A percentile compares a stretch with the other conserved stretches of the same genome.
phyloP scores from a whole-genome alignment of 1,284 basidiomycete species.

The Xanthoconium separans region DNA sequence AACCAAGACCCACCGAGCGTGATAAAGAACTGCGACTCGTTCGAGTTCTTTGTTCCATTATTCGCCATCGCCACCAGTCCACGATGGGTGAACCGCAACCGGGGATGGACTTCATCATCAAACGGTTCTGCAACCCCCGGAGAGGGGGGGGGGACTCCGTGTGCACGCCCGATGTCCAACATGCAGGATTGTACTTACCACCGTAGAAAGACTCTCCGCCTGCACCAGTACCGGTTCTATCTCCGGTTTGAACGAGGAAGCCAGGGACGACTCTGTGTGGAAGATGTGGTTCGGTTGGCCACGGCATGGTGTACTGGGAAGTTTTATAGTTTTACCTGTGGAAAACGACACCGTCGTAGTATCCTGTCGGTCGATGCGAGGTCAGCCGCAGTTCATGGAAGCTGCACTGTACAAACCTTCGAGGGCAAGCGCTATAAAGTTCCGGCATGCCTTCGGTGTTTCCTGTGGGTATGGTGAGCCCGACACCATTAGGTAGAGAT shows the following conservation, averaged over 20 bases:
- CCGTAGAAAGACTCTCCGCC: slow-evolving; percentile 94
- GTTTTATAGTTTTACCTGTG: slow-evolving; percentile 60
- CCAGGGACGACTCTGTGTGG: slow-evolving; percentile 68
- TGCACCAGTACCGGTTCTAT: slow-evolving; percentile 86
- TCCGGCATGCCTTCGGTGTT: slow-evolving; percentile 90
- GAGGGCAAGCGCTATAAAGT: slow-evolving; percentile 88
- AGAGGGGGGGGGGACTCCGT: background rate
- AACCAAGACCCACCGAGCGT: slow-evolving; percentile 63
- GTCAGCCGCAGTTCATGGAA: slow-evolving; percentile 8
- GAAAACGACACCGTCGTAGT: slow-evolving; percentile 94
- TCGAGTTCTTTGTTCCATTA: slow-evolving; percentile 78
- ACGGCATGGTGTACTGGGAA: background rate
- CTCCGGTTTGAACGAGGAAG: slow-evolving; percentile 95
- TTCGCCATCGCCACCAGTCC: slow-evolving; percentile 96
- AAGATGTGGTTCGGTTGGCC: background rate
- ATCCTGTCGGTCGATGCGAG: slow-evolving; percentile 53
- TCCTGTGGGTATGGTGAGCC: slow-evolving; percentile 52
- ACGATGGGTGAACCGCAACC: slow-evolving; percentile 80
- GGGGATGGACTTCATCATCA: slow-evolving; percentile 91
- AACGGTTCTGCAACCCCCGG: slow-evolving; percentile 66
- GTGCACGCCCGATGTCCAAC: background rate
- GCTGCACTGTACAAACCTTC: slow-evolving; percentile 63
- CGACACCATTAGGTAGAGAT: background rate
- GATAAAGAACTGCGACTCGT: slow-evolving; percentile 90
- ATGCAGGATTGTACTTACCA: slow-evolving; percentile 45